phyloP scores from a whole-genome alignment of 371 early-diverging fungal species.

The Syncephalastrum monosporum region DNA sequence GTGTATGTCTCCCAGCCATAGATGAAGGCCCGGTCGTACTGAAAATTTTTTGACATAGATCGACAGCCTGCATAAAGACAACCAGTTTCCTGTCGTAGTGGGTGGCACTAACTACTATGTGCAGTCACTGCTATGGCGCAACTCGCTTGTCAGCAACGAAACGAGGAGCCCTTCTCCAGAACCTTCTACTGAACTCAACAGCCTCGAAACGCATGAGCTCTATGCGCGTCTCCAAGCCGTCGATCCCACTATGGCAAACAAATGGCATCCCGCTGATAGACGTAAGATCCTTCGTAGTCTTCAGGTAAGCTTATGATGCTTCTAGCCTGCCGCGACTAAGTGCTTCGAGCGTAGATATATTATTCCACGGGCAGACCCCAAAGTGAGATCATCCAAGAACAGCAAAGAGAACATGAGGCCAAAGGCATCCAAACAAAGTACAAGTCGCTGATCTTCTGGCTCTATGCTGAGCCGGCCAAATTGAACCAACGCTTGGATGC shows the following conservation, averaged over 20 bases:
- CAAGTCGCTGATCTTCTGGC: conserved; percentile 81
- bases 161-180: conserved; percentile 15
- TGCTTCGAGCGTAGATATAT: conserved; percentile 51
- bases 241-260: conserved; percentile 87
- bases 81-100: conserved; percentile 82
- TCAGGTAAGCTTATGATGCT: conserved; percentile 42
- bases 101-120: conserved; percentile 98
- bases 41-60: conserved; percentile 52
- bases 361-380: conserved; percentile 75
- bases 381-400: conserved; percentile 65
- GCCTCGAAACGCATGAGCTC: conserved; percentile 47
- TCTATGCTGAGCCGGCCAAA: conserved; percentile 67
- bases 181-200: conserved; percentile 31
- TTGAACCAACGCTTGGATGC: conserved; percentile 78
- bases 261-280: conserved; percentile 91
- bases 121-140: conserved; percentile 83
- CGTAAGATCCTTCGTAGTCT: conserved; percentile 86
- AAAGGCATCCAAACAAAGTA: conserved; percentile 32
- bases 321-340: neutral
- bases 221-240: conserved; percentile 61
- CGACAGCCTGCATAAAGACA: conserved; percentile 62
- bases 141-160: conserved; percentile 51
- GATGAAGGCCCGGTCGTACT: neutral
- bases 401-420: conserved; percentile 45
- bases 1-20: conserved; percentile 42